Conservation (phyloP, 805 yeast species). For the Yamadazyma insecticola region DNA sequence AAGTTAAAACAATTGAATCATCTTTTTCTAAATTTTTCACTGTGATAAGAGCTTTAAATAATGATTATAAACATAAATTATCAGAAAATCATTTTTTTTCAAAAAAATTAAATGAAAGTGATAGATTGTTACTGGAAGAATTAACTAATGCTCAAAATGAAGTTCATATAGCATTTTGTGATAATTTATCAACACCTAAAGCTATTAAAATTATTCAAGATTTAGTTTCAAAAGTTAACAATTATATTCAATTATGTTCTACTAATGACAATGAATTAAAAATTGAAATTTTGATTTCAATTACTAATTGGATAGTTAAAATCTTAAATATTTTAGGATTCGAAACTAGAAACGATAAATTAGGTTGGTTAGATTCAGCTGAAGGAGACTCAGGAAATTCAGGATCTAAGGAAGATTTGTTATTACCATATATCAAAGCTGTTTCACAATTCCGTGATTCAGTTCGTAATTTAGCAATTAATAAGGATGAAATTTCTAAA, state of each 20-base stretch:
- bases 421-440: conserved; percentile 75
- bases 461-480: conserved; percentile 71
- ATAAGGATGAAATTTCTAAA: conserved; percentile 43
- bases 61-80: conserved; percentile 55
- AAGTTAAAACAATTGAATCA: conserved; percentile 73
- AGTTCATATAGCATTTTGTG: conserved; percentile 80
- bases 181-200: conserved; percentile 76
- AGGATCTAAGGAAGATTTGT: conserved; percentile 53
- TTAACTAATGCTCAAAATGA: conserved; percentile 49
- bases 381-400: conserved; percentile 9
- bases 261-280: conserved; percentile 42
- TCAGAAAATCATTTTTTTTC: conserved; percentile 43
- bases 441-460: conserved; percentile 78
- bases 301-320: conserved; percentile 65
- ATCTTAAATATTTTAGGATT: conserved; percentile 76
- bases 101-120: conserved; percentile 55
- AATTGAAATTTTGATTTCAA: conserved; percentile 62
- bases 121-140: conserved; percentile 50
- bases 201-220: conserved; percentile 65
- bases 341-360: conserved; percentile 56
- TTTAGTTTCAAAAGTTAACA: conserved; percentile 65
- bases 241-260: conserved; percentile 55
- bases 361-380: conserved; percentile 71
- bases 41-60: conserved; percentile 74
- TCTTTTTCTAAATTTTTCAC: conserved; percentile 79